Base-by-base conservation (phyloP, 2,329 filamentous ascomycete genomes). In the Cercospora sojina region DNA sequence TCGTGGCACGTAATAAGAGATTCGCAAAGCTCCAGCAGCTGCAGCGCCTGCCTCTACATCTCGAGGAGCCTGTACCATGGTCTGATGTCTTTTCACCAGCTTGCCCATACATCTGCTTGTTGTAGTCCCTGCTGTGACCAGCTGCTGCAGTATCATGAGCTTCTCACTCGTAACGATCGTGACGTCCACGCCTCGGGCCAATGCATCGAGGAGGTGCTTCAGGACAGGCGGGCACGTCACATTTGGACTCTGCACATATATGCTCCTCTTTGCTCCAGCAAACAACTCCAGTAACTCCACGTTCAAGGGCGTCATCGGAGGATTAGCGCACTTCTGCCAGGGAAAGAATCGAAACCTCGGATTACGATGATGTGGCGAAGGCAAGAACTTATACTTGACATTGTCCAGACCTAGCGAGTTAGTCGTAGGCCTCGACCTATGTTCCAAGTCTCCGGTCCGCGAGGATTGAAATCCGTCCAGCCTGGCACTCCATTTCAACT, bases 181-280 rank as follows among this genome's bases (percentile, higher is more conserved):
- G 75, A 96, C 86, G 62, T 90, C 78, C 10, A 95, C 85, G 1
- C 91, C 90, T 0, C 90, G 84, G 3, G 79, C 71, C 0, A 94
- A 79, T 0, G 90, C 89, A 0, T 79, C 79, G 0, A 90, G 71
- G 0, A 96, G 76, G 0, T 85, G 87, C 0, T 84, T 78, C 0
- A 93, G 79, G 0, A 91, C 87, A 0, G 89, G 84, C 57, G 83
- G 81, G 0, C 87, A 87, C 0, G 92, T 96, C 1, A 95, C 75
- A 65, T 95, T 96, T 0, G 92, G 92, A 0, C 91, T 93, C 70
- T 93, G 86, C 3, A 95, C 84, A 66, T 87, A 88, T 62, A 95
- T 88, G 16, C 79, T 81, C 10, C 75, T 79, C 32, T 82, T 80
- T 0, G 91, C 90, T 53, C 82, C 83, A 1, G 80, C 77, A 47